A percentile compares a stretch with the other conserved stretches of the same genome.
phyloP scores from a whole-genome alignment of 805 yeast species.

The Tanozyma kutaoensis region DNA sequence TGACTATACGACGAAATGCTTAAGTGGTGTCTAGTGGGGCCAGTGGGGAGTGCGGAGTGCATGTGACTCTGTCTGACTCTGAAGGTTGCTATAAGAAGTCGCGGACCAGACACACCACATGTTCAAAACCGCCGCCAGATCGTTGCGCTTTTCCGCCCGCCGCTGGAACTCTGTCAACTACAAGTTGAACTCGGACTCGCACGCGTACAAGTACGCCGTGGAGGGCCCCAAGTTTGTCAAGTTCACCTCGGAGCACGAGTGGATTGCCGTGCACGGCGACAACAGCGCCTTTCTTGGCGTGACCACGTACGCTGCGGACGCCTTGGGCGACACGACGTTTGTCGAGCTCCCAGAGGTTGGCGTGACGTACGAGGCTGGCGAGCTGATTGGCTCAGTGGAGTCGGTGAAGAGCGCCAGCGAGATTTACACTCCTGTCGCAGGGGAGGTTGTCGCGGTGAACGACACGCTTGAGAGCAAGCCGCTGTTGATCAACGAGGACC shows the following conservation, averaged over 20 bases:
- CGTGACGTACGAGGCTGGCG: conserved; percentile 51
- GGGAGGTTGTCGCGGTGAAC: conserved; percentile 65
- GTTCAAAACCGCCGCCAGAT: neutral
- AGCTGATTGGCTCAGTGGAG: conserved; percentile 85
- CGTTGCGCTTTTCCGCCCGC: conserved; percentile 1
- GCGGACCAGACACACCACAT: too few relatives aligned
- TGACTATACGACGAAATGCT: too few relatives aligned
- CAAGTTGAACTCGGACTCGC: conserved; percentile 23
- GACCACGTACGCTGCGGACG: conserved; percentile 89
- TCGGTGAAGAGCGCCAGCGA: conserved; percentile 91
- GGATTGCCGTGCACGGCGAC: conserved; percentile 81
- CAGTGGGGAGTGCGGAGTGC: too few relatives aligned
- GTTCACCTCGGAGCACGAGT: conserved; percentile 88
- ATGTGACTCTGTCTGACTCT: too few relatives aligned
- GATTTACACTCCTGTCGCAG: conserved; percentile 77
- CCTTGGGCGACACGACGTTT: conserved; percentile 92
- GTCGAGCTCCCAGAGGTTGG: conserved; percentile 80
- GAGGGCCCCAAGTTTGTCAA: conserved; percentile 37
- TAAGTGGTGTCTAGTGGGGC: too few relatives aligned
- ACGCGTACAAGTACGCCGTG: conserved; percentile 23
- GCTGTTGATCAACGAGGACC: conserved; percentile 70
- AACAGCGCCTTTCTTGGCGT: conserved; percentile 80
- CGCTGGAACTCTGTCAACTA: conserved; percentile 18
- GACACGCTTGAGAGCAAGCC: conserved; percentile 55
- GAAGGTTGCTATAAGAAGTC: too few relatives aligned